Conservation (phyloP, 2,329 filamentous ascomycete species). For the Sodiomyces alkalinus region DNA sequence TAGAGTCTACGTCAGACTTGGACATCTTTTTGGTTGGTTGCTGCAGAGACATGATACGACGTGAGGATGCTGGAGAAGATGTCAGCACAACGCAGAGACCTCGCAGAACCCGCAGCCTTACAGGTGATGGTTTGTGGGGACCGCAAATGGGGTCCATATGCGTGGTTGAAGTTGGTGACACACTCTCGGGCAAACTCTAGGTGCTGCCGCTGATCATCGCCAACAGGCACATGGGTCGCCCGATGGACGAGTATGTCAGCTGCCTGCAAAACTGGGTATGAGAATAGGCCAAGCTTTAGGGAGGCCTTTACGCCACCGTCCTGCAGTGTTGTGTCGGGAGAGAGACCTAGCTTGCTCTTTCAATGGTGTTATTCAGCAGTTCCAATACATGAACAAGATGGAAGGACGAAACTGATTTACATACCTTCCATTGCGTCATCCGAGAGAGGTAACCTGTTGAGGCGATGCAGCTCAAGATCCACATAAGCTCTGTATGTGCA, state of each 20-base stretch:
- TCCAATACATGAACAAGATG: too few species aligned
- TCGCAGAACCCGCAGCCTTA: constrained; percentile 20
- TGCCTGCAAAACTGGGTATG: constrained; percentile 89
- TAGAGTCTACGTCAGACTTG: constrained; percentile 60
- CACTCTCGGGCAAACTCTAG: constrained; percentile 84
- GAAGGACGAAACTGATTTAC: too few species aligned
- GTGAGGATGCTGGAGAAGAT: constrained; percentile 46
- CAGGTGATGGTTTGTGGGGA: constrained; percentile 58
- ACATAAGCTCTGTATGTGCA: constrained; percentile 84
- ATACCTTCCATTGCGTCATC: constrained; percentile 99
- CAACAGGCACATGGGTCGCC: constrained; percentile 88
- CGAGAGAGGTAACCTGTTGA: constrained; percentile 86
- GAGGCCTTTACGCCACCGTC: constrained; percentile 40
- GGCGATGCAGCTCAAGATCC: constrained; percentile 85
- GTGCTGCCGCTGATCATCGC: constrained; percentile 90
- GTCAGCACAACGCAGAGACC: neutral
- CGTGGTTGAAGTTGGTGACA: constrained; percentile 73
- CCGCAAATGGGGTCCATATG: constrained; percentile 49
- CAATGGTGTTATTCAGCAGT: too few species aligned
- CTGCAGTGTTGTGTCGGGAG: constrained; percentile 40
- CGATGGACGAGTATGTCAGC: constrained; percentile 84
- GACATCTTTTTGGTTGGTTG: constrained; percentile 81
- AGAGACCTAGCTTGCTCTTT: constrained; percentile 60
- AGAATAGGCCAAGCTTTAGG: constrained; percentile 81
- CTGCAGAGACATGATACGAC: constrained; percentile 79